Conservation (phyloP, 192 early-diverging fungal species). For the Dissophora ornata region DNA sequence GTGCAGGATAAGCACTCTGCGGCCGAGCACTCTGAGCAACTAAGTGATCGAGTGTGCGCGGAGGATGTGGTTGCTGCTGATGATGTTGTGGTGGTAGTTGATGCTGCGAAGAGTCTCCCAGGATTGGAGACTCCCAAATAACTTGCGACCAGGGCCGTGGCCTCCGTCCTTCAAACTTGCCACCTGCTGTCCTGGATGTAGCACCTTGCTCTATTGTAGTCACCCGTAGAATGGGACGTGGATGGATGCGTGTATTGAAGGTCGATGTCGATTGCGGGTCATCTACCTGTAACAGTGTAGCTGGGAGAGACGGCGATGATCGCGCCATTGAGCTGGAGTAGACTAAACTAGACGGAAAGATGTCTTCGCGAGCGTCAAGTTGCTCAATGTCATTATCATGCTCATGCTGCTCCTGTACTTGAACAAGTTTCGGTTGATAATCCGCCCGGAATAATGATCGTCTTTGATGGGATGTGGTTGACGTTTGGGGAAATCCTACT, state of each 20-base stretch:
- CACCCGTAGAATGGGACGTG: background rate
- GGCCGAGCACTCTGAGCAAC: background rate
- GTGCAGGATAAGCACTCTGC: constrained; percentile 11
- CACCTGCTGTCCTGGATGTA: background rate
- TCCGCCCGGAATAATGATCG: constrained; percentile 7
- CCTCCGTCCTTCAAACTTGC: background rate
- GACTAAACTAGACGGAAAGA: background rate
- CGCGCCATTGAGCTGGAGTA: background rate
- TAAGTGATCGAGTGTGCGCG: background rate
- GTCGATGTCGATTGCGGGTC: constrained; percentile 11
- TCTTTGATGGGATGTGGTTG: background rate
- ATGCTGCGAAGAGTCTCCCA: constrained; percentile 5
- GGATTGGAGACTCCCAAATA: constrained; percentile 39
- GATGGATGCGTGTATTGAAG: constrained; percentile 1
- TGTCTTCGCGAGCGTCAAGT: constrained; percentile 2
- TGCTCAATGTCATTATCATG: constrained; percentile 26
- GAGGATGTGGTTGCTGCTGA: background rate
- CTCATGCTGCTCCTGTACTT: constrained; percentile 3
- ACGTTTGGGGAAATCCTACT: background rate
- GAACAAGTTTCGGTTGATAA: background rate
- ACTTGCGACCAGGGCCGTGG: constrained; percentile 48
- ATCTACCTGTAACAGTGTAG: background rate
- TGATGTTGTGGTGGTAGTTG: background rate
- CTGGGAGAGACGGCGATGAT: constrained; percentile 9
- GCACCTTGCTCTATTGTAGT: too few species aligned